Percentiles rank a stretch among this genome's conserved stretches.
Evolutionary conservation across 2,329 filamentous ascomycete genomes (phyloP).

Genomic region (Exserohilum turcica): DNA sequence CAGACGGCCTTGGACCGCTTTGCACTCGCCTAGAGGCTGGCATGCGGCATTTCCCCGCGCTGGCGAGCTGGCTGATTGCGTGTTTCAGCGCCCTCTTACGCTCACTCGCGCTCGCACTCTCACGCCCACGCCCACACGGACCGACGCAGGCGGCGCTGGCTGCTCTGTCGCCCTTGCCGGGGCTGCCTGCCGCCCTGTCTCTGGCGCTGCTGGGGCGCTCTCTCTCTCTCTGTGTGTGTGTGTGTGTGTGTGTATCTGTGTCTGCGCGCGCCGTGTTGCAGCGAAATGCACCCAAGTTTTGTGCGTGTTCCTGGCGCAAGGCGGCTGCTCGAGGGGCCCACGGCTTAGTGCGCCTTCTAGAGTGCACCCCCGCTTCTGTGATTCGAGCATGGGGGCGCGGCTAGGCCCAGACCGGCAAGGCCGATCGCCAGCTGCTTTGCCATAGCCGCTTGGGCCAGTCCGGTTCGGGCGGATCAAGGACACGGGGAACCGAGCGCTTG

Average conservation of each 20-base stretch:
- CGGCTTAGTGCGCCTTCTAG: conserved; percentile 22
- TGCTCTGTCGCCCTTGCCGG: not conserved
- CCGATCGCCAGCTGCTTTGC: conserved; percentile 27
- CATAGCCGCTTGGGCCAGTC: conserved; percentile 24
- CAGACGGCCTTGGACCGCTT: too few species aligned
- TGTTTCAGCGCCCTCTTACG: conserved; percentile 25
- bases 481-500: conserved; percentile 31
- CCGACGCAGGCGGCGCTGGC: not conserved
- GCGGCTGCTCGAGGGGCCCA: conserved; percentile 17
- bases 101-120: too few species aligned
- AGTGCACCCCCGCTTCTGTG: conserved; percentile 20
- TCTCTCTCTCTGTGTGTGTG: too few species aligned
- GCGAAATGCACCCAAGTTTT: conserved; percentile 21
- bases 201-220: too few species aligned
- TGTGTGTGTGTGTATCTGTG: too few species aligned
- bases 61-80: conserved; percentile 12
- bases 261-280: not conserved
- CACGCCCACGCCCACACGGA: too few species aligned
- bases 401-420: conserved; percentile 23
- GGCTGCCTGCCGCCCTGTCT: not conserved
- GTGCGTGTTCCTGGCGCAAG: conserved; percentile 34
- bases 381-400: conserved; percentile 28
- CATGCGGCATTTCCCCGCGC: conserved; percentile 15
- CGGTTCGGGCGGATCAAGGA: conserved; percentile 28
- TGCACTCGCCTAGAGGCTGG: too few species aligned